These are phyloP conservation scores for Thalassiosira ordinaria DNA, from an alignment of 352 stramenopile genomes.

Conservation along the genomic window DNA sequence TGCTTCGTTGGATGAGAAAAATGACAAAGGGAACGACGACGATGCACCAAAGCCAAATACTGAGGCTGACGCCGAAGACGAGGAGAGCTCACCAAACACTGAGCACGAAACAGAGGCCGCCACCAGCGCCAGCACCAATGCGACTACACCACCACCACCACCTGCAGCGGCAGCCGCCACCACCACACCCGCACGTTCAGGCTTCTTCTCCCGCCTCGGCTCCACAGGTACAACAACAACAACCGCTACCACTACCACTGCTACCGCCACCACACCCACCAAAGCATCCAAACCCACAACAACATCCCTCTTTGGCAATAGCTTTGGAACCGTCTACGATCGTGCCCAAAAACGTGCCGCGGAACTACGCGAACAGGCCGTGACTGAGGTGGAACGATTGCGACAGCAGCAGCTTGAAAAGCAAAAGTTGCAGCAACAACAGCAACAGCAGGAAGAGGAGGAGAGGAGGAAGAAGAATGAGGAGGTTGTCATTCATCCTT, in stretches of 20 bases:
- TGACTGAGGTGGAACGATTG: constrained; percentile 25
- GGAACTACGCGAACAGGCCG: constrained; percentile 14
- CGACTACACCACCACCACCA: not conserved
- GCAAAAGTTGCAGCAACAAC: not conserved
- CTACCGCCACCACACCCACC: not conserved
- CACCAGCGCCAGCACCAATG: not conserved
- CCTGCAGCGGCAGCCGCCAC: not conserved
- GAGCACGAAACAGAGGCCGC: too few species aligned
- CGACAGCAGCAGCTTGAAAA: constrained; percentile 26
- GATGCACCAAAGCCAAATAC: too few species aligned
- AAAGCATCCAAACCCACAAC: too few species aligned
- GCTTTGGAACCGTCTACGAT: constrained; percentile 32
- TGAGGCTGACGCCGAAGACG: too few species aligned
- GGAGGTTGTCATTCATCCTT: too few species aligned
- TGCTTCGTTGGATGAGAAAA: not conserved
- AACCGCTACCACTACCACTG: not conserved
- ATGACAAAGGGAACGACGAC: not conserved
- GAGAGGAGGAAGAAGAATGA: too few species aligned
- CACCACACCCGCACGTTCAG: not conserved
- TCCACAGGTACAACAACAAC: constrained; percentile 3
- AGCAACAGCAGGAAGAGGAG: not conserved
- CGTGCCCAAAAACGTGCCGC: constrained; percentile 26
- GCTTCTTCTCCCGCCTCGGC: constrained; percentile 44
- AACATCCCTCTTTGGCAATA: too few species aligned
- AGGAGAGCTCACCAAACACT: too few species aligned